phyloP scores from a whole-genome alignment of 805 yeast species.

The Zygotorulaspora florentina region DNA sequence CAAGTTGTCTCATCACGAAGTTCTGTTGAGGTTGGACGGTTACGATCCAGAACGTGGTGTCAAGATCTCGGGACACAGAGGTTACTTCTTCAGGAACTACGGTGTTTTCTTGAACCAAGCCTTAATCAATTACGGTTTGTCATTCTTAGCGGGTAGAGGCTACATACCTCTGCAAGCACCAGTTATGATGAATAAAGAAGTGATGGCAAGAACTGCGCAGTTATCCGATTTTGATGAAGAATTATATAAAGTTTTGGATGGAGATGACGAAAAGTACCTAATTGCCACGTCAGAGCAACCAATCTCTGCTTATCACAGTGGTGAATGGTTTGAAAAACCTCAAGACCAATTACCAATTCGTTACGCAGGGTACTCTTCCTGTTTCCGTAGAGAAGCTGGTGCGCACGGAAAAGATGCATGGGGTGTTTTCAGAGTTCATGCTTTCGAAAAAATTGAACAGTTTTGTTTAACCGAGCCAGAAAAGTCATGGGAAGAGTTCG shows the following conservation, averaged over 20 bases:
- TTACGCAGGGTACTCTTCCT: slow-evolving; percentile 96
- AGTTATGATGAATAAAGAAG: slow-evolving; percentile 99
- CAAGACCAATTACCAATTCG: slow-evolving; percentile 93
- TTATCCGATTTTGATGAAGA: slow-evolving; percentile 97
- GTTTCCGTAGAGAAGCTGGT: slow-evolving; percentile 99
- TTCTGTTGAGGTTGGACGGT: slow-evolving; percentile 89
- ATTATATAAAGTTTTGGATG: slow-evolving; percentile 92
- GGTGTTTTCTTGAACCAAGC: slow-evolving; percentile 99
- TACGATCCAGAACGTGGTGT: slow-evolving; percentile 99
- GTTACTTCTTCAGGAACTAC: slow-evolving; percentile 88
- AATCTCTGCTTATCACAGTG: slow-evolving; percentile 93
- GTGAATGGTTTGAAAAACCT: slow-evolving; percentile 98
- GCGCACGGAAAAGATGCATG: slow-evolving; percentile 99
- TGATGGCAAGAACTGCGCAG: slow-evolving; percentile 99
- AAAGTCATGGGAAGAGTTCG: slow-evolving; percentile 96
- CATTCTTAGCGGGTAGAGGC: slow-evolving; percentile 70
- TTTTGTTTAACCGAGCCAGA: slow-evolving; percentile 95
- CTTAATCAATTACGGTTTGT: slow-evolving; percentile 90
- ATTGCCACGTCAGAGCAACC: slow-evolving; percentile 99
- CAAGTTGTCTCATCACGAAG: slow-evolving; percentile 88
- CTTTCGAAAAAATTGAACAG: slow-evolving; percentile 97
- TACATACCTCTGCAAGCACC: slow-evolving; percentile 96
- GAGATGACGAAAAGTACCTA: slow-evolving; percentile 94
- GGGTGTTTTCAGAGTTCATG: slow-evolving; percentile 99
- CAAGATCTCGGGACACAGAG: slow-evolving; percentile 96